Conservation (phyloP, 805 yeast species). For the Saturnispora bothae region DNA sequence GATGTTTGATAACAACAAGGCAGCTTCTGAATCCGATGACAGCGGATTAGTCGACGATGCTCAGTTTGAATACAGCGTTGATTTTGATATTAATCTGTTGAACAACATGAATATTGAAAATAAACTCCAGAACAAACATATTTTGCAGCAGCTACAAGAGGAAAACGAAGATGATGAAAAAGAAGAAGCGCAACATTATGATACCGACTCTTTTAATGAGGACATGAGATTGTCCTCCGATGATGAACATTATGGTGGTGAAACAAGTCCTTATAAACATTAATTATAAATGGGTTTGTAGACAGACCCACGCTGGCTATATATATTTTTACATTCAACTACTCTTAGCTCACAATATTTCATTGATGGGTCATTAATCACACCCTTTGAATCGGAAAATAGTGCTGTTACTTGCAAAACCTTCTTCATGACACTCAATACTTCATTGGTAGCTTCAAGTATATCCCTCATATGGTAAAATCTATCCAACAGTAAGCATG, state of each 20-base stretch:
- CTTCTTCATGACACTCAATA: conserved; percentile 41
- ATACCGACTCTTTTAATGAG: neutral
- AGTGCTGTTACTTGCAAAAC: conserved; percentile 40
- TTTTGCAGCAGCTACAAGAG: conserved; percentile 10
- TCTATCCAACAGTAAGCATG: conserved; percentile 66
- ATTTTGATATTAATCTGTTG: conserved; percentile 10
- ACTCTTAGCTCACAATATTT: conserved; percentile 63
- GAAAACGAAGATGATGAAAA: conserved; percentile 10
- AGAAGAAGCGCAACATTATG: conserved; percentile 1
- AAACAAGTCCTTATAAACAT: conserved; percentile 7
- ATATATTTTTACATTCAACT: conserved; percentile 43
- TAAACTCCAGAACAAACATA: conserved; percentile 5
- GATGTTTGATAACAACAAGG: conserved; percentile 6
- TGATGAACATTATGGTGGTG: conserved; percentile 21
- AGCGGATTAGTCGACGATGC: conserved; percentile 13
- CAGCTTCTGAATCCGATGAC: neutral
- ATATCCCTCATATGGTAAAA: conserved; percentile 27
- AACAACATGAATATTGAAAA: conserved; percentile 7
- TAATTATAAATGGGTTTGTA: conserved; percentile 2
- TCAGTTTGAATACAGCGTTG: conserved; percentile 19
- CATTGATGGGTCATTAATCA: conserved; percentile 54
- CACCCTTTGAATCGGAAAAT: conserved; percentile 31
- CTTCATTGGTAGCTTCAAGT: conserved; percentile 39
- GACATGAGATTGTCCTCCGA: conserved; percentile 1
- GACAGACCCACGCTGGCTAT: conserved; percentile 6